A percentile compares a stretch with the other conserved stretches of the same genome.
phyloP scores from a whole-genome alignment of 495 filamentous ascomycete genomes.

The Annulohypoxylon moriforme region DNA sequence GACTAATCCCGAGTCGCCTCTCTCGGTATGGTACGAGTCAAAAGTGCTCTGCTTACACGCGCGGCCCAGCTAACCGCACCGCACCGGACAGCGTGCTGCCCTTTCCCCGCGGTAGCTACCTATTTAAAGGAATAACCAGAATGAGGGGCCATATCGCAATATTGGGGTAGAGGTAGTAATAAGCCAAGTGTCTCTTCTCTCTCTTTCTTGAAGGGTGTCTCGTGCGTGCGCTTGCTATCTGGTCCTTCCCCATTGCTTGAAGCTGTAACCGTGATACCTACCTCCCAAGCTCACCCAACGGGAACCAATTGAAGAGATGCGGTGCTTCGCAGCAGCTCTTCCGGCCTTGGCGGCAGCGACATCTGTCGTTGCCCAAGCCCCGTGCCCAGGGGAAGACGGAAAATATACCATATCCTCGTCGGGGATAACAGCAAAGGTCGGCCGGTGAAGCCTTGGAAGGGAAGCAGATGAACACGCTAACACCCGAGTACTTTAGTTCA shows the following conservation, averaged over 20 bases:
- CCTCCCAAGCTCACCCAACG: conserved; percentile 14
- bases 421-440: conserved; percentile 65
- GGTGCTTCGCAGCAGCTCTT: conserved; percentile 34
- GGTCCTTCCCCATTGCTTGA: conserved; percentile 12
- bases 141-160: conserved; percentile 23
- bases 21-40: conserved; percentile 39
- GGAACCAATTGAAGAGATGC: conserved; percentile 45
- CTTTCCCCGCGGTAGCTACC: conserved; percentile 23
- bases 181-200: conserved; percentile 39
- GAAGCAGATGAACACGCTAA: conserved; percentile 10
- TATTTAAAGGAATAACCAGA: conserved; percentile 30
- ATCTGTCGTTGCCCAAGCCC: conserved; percentile 41
- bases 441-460: conserved; percentile 8
- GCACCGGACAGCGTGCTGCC: conserved; percentile 25
- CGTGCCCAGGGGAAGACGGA: conserved; percentile 43
- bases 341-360: conserved; percentile 39
- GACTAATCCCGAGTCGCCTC: conserved; percentile 44
- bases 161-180: conserved; percentile 39
- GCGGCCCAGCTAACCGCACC: conserved; percentile 10
- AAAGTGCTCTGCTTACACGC: conserved; percentile 32
- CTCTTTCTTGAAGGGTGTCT: conserved; percentile 28
- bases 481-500: conserved; percentile 56
- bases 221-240: conserved; percentile 20
- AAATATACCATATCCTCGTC: conserved; percentile 61
- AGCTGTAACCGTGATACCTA: conserved; percentile 28